Evolutionary conservation across 2,329 filamentous ascomycete species (phyloP).

Genomic region (Diaporthe velutina): DNA sequence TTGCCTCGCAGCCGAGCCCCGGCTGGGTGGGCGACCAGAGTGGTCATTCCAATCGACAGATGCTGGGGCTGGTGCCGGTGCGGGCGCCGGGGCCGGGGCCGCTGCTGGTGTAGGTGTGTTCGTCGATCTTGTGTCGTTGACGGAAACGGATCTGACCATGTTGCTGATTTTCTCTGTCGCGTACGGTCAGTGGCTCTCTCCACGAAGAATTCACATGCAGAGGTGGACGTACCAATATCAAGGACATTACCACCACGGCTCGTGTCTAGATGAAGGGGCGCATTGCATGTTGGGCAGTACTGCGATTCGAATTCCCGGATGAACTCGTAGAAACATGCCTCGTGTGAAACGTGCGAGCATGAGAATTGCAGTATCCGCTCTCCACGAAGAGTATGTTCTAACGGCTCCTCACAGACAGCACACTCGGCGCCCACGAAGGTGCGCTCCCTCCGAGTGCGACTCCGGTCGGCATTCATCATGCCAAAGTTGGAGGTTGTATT

Average conservation of each 20-base stretch:
- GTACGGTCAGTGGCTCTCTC: conserved; percentile 46
- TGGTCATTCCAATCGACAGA: conserved; percentile 73
- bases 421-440: conserved; percentile 97
- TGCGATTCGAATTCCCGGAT: conserved; percentile 95
- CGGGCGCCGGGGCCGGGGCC: conserved; percentile 69
- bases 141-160: conserved; percentile 86
- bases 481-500: conserved; percentile 64
- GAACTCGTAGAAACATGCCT: conserved; percentile 99
- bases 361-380: conserved; percentile 96
- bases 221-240: conserved; percentile 78
- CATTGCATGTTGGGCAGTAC: conserved; percentile 93
- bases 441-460: conserved; percentile 85
- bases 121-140: conserved; percentile 71
- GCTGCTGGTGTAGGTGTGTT: conserved; percentile 70
- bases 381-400: conserved; percentile 94
- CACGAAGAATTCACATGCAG: not conserved
- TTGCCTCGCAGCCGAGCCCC: conserved; percentile 57
- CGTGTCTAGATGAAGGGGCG: conserved; percentile 90
- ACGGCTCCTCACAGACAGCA: conserved; percentile 94
- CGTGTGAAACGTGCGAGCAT: conserved; percentile 96
- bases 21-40: conserved; percentile 66
- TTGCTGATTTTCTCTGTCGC: conserved; percentile 89
- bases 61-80: conserved; percentile 72
- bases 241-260: conserved; percentile 93
- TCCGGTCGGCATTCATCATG: conserved; percentile 81